Percentiles rank a stretch among this genome's conserved stretches.
phyloP scores from a whole-genome alignment of 225 moss, liverwort and hornwort species.

The Lunularia cruciata region DNA sequence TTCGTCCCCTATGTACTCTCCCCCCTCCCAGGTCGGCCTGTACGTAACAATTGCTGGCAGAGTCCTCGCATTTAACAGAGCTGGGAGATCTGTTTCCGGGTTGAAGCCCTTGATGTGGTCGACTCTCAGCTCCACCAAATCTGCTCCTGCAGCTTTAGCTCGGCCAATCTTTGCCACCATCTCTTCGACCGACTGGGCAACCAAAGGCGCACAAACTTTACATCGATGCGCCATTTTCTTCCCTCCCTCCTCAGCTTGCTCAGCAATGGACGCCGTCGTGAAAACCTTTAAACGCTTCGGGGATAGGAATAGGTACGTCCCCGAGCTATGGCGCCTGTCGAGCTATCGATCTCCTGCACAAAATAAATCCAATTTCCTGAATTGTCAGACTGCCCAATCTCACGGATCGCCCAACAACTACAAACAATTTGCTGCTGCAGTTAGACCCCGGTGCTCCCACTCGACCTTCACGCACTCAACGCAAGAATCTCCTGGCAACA shows the following conservation, averaged over 20 bases:
- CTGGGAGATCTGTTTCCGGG: conserved; percentile 59
- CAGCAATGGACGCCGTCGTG: background rate
- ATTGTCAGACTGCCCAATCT: too few relatives aligned
- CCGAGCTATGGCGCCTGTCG: background rate
- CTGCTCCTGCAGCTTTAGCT: conserved; percentile 76
- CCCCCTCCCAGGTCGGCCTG: conserved; percentile 92
- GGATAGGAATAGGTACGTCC: background rate
- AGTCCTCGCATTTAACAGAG: conserved; percentile 54
- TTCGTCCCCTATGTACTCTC: conserved; percentile 68
- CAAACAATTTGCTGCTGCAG: too few relatives aligned
- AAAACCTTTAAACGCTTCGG: background rate
- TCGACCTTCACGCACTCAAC: too few relatives aligned
- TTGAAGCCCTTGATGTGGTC: conserved; percentile 69
- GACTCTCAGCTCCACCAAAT: conserved; percentile 80
- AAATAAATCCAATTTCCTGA: too few relatives aligned
- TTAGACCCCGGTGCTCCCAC: too few relatives aligned
- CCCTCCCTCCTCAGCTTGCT: background rate
- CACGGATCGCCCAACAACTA: too few relatives aligned
- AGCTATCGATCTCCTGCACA: too few relatives aligned
- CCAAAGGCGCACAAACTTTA: conserved; percentile 67
- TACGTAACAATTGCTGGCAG: conserved; percentile 79
- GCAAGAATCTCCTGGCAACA: too few relatives aligned
- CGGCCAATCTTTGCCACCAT: conserved; percentile 60
- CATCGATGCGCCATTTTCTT: conserved; percentile 40
- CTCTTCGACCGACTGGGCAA: conserved; percentile 60